A percentile compares a stretch with the other conserved stretches of the same genome.
phyloP scores from a whole-genome alignment of 768 basidiomycete species.

The Hydnum rufescens region DNA sequence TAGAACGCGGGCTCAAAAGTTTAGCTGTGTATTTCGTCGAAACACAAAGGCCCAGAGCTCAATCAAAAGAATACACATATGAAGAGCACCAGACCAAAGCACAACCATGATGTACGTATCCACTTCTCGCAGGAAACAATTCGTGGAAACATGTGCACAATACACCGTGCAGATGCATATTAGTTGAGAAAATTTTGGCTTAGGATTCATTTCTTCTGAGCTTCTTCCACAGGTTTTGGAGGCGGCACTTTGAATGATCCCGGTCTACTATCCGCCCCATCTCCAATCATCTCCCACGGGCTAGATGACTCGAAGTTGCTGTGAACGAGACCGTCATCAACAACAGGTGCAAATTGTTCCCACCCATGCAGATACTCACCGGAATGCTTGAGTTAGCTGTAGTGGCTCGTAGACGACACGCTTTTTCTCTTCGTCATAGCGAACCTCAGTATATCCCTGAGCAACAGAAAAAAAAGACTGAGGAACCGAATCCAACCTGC shows the following conservation, averaged over 20 bases:
- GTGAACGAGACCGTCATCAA: not conserved
- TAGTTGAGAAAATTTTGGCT: not conserved
- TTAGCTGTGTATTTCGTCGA: no score
- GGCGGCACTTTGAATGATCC: slow-evolving; percentile 61
- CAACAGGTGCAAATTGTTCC: not conserved
- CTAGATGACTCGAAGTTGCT: slow-evolving; percentile 88
- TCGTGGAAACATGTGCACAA: no score
- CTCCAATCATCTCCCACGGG: slow-evolving; percentile 91
- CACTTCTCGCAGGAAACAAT: no score
- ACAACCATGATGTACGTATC: no score
- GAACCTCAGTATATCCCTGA: slow-evolving; percentile 95
- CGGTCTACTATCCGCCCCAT: slow-evolving; percentile 38
- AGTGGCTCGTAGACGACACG: slow-evolving; percentile 95
- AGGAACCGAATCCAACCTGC: not conserved
- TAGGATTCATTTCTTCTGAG: slow-evolving; percentile 26
- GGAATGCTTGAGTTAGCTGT: slow-evolving; percentile 94
- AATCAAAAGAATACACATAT: not conserved
- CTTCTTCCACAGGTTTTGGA: slow-evolving; percentile 65
- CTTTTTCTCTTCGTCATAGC: slow-evolving; percentile 95
- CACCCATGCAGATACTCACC: slow-evolving; percentile 27
- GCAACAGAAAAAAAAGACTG: slow-evolving; percentile 1
- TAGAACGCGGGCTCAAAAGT: no score
- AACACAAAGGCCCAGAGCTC: no score
- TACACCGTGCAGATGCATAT: no score
- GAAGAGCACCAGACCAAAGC: no score